phyloP scores from a whole-genome alignment of 352 stramenopile genomes.

The Phytophthora pini region DNA sequence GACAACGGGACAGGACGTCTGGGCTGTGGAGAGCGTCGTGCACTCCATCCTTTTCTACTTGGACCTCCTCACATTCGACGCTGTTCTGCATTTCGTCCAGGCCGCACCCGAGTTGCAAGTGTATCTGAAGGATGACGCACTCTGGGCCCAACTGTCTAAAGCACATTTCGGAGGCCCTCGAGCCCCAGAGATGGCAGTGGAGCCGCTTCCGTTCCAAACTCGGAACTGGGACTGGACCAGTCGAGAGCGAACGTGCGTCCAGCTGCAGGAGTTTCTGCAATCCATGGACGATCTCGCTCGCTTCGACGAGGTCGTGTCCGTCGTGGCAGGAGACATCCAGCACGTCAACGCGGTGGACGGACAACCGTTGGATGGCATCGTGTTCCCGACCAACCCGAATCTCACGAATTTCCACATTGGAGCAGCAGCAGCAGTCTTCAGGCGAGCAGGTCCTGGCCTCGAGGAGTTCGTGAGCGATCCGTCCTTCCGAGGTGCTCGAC shows the following conservation, averaged over 20 bases:
- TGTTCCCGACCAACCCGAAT: slow-evolving; percentile 52
- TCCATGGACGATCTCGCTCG: slow-evolving; percentile 29
- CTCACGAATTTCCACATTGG: slow-evolving; percentile 49
- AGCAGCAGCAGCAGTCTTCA: slow-evolving; percentile 45
- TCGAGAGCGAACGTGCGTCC: slow-evolving; percentile 19
- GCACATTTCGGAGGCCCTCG: slow-evolving; percentile 27
- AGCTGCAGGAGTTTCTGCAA: slow-evolving; percentile 41
- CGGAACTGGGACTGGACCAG: slow-evolving; percentile 29
- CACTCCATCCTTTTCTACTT: slow-evolving; percentile 14
- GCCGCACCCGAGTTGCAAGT: slow-evolving; percentile 3
- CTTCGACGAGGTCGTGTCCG: slow-evolving; percentile 32
- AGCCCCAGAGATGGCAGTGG: slow-evolving; percentile 17
- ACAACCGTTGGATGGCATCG: slow-evolving; percentile 30
- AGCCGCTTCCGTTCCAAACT: not conserved
- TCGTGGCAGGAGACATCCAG: slow-evolving; percentile 40
- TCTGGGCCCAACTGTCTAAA: slow-evolving; percentile 42
- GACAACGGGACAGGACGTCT: not conserved
- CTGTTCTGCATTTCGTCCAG: slow-evolving; percentile 3
- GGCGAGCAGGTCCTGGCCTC: slow-evolving; percentile 46
- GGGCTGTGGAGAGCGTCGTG: not conserved
- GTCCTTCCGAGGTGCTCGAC: slow-evolving; percentile 24
- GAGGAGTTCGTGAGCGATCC: slow-evolving; percentile 34
- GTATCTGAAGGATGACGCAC: slow-evolving; percentile 33
- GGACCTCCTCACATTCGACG: slow-evolving; percentile 1
- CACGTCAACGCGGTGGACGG: slow-evolving; percentile 24